These are phyloP conservation scores for Pseudozyma hubeiensis DNA, from an alignment of 1,284 basidiomycete genomes.

Conservation along the genomic window DNA sequence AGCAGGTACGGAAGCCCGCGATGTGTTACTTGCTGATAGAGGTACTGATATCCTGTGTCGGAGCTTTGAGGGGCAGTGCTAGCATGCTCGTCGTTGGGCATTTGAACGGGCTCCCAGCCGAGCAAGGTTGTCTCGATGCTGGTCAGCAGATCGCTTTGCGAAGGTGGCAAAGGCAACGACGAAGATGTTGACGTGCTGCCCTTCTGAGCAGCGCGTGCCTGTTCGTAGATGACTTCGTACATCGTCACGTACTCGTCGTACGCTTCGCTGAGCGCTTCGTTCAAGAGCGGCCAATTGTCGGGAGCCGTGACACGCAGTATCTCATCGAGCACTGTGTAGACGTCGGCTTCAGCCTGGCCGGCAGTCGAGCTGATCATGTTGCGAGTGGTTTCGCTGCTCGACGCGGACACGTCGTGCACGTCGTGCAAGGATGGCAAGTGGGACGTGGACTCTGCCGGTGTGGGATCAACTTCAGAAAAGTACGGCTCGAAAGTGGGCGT, in stretches of 20 bases:
- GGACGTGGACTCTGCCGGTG: not conserved
- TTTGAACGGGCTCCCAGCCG: constrained; percentile 31
- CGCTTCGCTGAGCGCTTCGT: constrained; percentile 30
- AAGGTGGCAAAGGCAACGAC: not conserved
- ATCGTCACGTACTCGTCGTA: constrained; percentile 38
- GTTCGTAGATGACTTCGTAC: constrained; percentile 37
- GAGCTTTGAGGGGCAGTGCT: not conserved
- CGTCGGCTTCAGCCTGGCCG: constrained; percentile 10
- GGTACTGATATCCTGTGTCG: constrained; percentile 5
- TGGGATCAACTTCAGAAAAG: constrained; percentile 18
- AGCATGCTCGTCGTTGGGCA: constrained; percentile 1
- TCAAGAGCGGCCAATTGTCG: constrained; percentile 39
- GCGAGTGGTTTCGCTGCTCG: not conserved
- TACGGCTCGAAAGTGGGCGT: constrained; percentile 26
- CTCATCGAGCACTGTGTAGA: constrained; percentile 26
- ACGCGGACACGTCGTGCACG: not conserved
- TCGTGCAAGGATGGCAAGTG: not conserved
- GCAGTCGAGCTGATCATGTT: constrained; percentile 1
- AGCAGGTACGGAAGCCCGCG: constrained; percentile 50
- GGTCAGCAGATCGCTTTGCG: constrained; percentile 24
- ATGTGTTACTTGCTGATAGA: constrained; percentile 43
- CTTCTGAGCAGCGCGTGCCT: constrained; percentile 20
- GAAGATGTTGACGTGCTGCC: not conserved
- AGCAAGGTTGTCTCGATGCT: constrained; percentile 33
- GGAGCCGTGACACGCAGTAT: constrained; percentile 40